Evolutionary conservation across 176 grass and related monocot species (phyloP), one percentile per base, ranked within the genome.

Genomic region (Zea mays): DNA sequence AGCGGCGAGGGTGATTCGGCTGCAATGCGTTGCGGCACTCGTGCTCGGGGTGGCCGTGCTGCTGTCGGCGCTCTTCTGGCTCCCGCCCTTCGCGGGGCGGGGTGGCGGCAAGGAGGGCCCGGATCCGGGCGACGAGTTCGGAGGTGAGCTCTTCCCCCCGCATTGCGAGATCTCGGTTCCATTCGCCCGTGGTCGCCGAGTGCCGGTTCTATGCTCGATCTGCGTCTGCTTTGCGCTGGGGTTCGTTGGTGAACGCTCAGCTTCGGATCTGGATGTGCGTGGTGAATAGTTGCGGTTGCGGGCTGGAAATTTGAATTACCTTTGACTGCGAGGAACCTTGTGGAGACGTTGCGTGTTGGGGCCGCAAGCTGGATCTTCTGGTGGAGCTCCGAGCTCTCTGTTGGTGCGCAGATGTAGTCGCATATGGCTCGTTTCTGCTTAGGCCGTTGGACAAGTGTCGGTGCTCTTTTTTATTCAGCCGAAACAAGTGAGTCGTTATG

Each of bases 51-150:
- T 76, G 0, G 89, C 89, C 15, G 89, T 97, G 77, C 85, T 97
- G 74, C 87, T 97, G 1, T 94, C 91, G 12, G 95, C 87, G 38
- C 41, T 92, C 52, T 97, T 97, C 95, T 97, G 91, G 89, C 79
- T 97, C 62, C 91, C 91, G 62, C 95, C 95, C 2, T 92, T 97
- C 72, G 50, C 75, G 9, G 58, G 85, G 19, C 85, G 74, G 11
- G 46, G 80, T 57, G 75, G 81, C 58, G 69, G 50, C 3, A 47
- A 42, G 40, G 62, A 49, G 41, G 82, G 64, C 2, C 54, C 65
- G 50, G 89, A 78, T 65, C 74, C 79, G 81, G 86, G 67, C 27
- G 83, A 60, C 8, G 65, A 47, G 3, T 45, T 87, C 8, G 69
- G 57, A 87, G 94, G 91, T 93, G 86, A 91, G 85, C 49, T 5